phyloP scores from a whole-genome alignment of 139 green algal species.

The Haematococcus sp. region DNA sequence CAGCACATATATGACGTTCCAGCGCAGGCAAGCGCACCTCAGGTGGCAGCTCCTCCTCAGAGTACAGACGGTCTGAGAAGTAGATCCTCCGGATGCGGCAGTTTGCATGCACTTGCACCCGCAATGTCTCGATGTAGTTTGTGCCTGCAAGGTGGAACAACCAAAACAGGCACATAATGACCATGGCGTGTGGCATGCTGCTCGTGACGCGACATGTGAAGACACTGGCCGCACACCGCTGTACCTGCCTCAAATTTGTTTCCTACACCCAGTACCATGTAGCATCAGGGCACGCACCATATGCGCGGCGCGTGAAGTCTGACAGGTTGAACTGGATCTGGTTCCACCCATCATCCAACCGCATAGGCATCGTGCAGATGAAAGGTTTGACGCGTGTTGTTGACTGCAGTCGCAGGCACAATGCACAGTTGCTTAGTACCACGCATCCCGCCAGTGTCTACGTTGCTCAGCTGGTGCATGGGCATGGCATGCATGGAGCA shows the following conservation, averaged over 20 bases:
- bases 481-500: too few relatives aligned
- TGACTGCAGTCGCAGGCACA: slow-evolving; percentile 17
- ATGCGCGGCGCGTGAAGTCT: slow-evolving; percentile 89
- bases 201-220: not conserved
- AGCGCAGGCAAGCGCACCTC: slow-evolving; percentile 62
- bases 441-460: not conserved
- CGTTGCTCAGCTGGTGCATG: not conserved
- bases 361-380: slow-evolving; percentile 96
- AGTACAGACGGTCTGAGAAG: slow-evolving; percentile 92
- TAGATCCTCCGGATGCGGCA: slow-evolving; percentile 92
- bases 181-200: not conserved
- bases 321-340: slow-evolving; percentile 94
- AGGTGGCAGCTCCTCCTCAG: slow-evolving; percentile 94
- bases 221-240: not conserved
- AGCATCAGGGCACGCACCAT: slow-evolving; percentile 46
- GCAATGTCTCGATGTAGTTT: slow-evolving; percentile 90
- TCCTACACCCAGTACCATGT: too few relatives aligned
- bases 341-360: slow-evolving; percentile 94
- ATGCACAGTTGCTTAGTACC: not conserved
- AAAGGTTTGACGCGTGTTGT: slow-evolving; percentile 91
- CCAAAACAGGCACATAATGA: not conserved
- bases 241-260: not conserved
- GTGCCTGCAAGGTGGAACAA: slow-evolving; percentile 57
- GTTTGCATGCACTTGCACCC: slow-evolving; percentile 91
- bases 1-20: too few relatives aligned